Percentiles rank a stretch among this genome's conserved stretches.
phyloP scores from a whole-genome alignment of 78 protist species.

The Planoprotostelium fungivorum region DNA sequence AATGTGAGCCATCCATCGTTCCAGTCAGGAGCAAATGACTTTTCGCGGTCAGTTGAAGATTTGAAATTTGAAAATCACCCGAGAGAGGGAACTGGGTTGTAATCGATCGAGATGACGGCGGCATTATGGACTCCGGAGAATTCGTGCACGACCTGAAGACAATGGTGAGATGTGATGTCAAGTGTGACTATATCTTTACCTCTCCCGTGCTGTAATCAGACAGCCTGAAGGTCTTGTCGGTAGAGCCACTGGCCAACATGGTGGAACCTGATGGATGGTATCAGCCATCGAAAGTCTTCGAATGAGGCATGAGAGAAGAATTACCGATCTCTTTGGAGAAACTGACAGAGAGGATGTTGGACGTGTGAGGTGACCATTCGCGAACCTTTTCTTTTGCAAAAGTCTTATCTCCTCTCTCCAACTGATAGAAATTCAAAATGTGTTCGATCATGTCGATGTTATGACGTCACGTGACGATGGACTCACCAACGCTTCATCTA shows the following conservation, averaged over 20 bases:
- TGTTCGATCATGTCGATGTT: background rate
- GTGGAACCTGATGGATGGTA: too few species aligned
- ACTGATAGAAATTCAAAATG: background rate
- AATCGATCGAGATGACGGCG: constrained; percentile 49
- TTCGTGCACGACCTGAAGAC: constrained; percentile 4
- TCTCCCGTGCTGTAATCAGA: constrained; percentile 20
- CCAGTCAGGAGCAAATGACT: constrained; percentile 27
- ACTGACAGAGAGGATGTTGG: constrained; percentile 28
- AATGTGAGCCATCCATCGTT: constrained; percentile 35
- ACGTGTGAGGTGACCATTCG: constrained; percentile 4
- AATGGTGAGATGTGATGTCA: background rate
- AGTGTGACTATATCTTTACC: background rate
- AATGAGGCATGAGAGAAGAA: too few species aligned
- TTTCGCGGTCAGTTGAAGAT: constrained; percentile 4
- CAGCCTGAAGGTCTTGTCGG: constrained; percentile 50
- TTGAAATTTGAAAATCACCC: background rate
- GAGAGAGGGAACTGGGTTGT: constrained; percentile 37
- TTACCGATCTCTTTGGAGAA: constrained; percentile 6
- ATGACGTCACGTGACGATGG: too few species aligned
- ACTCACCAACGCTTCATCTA: background rate
- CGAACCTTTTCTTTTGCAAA: background rate
- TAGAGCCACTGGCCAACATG: constrained; percentile 37
- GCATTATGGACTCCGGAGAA: constrained; percentile 19
- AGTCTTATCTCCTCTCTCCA: background rate
- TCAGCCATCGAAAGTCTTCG: too few species aligned